These are phyloP conservation scores for Ciborinia camelliae DNA, from an alignment of 2,329 filamentous ascomycete species.

Conservation along the genomic window DNA sequence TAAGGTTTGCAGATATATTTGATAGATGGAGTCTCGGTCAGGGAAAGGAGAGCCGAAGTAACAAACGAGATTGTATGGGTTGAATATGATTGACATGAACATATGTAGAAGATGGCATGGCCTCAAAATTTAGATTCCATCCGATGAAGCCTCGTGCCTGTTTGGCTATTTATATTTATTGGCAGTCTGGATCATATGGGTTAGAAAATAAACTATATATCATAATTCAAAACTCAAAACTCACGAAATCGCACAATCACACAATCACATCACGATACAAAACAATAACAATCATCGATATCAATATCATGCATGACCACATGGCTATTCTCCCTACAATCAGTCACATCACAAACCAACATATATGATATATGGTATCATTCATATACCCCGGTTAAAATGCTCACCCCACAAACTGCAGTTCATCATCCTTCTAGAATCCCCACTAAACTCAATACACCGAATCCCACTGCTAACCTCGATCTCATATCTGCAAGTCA, in stretches of 20 bases:
- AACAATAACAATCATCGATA: not conserved
- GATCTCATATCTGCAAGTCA: not conserved
- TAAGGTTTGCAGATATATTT: conserved; percentile 10
- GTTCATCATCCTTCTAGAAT: conserved; percentile 18
- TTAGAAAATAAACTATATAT: not conserved
- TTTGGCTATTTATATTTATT: not conserved
- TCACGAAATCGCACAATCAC: not conserved
- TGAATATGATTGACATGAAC: not conserved
- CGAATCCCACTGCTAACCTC: conserved; percentile 11
- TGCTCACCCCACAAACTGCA: conserved; percentile 18
- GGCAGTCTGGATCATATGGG: not conserved
- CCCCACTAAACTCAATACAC: conserved; percentile 15
- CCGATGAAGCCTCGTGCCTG: conserved; percentile 7
- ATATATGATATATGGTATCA: no score
- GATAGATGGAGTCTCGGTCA: not conserved
- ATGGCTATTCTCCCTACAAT: no score
- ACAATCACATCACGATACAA: not conserved
- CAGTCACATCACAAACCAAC: no score
- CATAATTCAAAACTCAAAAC: not conserved
- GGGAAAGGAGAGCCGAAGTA: not conserved
- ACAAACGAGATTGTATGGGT: not conserved
- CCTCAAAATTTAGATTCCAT: not conserved
- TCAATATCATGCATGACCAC: not conserved
- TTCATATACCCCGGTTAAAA: conserved; percentile 6
- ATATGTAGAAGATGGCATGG: not conserved